Conservation (phyloP, 2,329 filamentous ascomycete species). For the Hymenoscyphus fructigenus region DNA sequence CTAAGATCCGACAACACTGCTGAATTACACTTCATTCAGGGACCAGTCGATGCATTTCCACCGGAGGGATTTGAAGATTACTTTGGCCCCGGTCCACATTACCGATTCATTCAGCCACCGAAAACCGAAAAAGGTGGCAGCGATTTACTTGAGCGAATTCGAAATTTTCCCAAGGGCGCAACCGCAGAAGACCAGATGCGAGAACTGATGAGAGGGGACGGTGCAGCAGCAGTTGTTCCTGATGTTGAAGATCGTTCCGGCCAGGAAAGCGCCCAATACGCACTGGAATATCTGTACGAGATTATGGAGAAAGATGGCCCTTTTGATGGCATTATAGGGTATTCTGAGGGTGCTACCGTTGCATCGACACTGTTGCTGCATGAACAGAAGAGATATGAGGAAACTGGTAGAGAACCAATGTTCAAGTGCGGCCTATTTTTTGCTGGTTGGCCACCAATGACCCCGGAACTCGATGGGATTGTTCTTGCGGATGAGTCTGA, state of each 20-base stretch:
- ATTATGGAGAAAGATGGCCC: slow-evolving; percentile 47
- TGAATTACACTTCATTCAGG: slow-evolving; percentile 52
- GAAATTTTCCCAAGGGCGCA: slow-evolving; percentile 31
- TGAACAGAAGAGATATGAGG: slow-evolving; percentile 43
- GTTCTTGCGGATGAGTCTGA: slow-evolving; percentile 53
- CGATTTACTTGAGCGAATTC: slow-evolving; percentile 33
- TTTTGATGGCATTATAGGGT: slow-evolving; percentile 57
- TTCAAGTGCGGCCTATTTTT: slow-evolving; percentile 51
- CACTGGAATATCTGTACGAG: slow-evolving; percentile 40
- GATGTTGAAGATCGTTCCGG: slow-evolving; percentile 11
- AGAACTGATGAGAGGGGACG: slow-evolving; percentile 24
- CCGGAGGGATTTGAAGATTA: slow-evolving; percentile 56
- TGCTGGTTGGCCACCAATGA: slow-evolving; percentile 54
- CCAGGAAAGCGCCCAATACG: slow-evolving; percentile 26
- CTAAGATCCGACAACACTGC: slow-evolving; percentile 46
- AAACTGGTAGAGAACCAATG: slow-evolving; percentile 32
- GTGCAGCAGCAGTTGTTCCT: slow-evolving; percentile 15
- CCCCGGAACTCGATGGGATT: slow-evolving; percentile 45
- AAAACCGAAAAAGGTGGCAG: slow-evolving; percentile 33
- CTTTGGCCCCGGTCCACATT: slow-evolving; percentile 56
- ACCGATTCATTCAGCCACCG: slow-evolving; percentile 53
- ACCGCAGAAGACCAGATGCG: slow-evolving; percentile 34
- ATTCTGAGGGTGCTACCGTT: slow-evolving; percentile 59
- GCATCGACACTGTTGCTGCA: slow-evolving; percentile 55
- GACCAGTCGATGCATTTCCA: slow-evolving; percentile 49